phyloP scores from a whole-genome alignment of 2,329 filamentous ascomycete genomes.

The Epichloe hybrida region DNA sequence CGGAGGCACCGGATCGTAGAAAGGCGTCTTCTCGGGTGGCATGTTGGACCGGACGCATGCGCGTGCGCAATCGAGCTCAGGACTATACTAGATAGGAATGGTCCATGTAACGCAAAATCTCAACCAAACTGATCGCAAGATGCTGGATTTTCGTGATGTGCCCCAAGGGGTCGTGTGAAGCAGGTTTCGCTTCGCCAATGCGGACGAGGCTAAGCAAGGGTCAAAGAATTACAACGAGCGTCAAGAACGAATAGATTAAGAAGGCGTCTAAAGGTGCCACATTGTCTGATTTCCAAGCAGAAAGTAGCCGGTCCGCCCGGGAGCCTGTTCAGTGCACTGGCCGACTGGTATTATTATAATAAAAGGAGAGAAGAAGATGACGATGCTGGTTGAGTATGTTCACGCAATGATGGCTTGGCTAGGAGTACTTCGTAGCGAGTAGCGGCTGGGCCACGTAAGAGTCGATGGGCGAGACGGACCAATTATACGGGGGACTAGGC shows the following conservation, averaged over 20 bases:
- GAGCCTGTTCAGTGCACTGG: background rate
- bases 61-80: background rate
- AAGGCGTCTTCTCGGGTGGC: constrained; percentile 27
- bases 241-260: background rate
- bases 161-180: background rate
- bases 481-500: too few relatives aligned
- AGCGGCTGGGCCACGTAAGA: background rate
- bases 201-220: background rate
- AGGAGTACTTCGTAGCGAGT: background rate
- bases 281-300: background rate
- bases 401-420: background rate
- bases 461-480: background rate
- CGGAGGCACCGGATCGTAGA: constrained; percentile 30
- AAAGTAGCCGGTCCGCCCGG: background rate
- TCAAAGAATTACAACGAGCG: background rate
- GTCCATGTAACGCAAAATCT: background rate
- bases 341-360: background rate
- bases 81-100: background rate
- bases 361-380: background rate
- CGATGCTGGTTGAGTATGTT: background rate
- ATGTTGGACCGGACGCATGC: constrained; percentile 9
- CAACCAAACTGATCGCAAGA: background rate
- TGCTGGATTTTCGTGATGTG: background rate
- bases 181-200: background rate
- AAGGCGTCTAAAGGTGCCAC: background rate